Evolutionary conservation across 2,329 filamentous ascomycete species (phyloP).

Genomic region (Balansia obtecta): DNA sequence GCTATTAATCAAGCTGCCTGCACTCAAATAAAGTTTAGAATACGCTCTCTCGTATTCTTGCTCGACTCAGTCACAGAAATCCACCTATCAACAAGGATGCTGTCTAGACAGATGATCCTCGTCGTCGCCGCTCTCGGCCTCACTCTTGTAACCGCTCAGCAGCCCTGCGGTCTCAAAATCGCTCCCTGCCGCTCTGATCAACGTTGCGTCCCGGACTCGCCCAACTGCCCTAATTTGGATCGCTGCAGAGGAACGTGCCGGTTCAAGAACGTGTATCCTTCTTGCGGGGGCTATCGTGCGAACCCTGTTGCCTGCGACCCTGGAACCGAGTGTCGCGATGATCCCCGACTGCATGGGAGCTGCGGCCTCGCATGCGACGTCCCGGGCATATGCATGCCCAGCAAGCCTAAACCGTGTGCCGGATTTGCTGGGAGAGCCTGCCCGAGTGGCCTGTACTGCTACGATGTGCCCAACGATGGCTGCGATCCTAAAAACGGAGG

Average conservation of each 20-base stretch:
- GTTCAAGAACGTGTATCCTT: constrained; percentile 17
- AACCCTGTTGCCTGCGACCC: constrained; percentile 15
- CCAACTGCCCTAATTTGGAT: constrained; percentile 15
- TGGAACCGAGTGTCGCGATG: constrained; percentile 18
- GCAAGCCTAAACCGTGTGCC: constrained; percentile 11
- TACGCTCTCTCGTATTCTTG: too few species aligned
- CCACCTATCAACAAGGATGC: constrained; percentile 12
- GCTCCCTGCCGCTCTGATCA: constrained; percentile 16
- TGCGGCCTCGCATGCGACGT: constrained; percentile 24
- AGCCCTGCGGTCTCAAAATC: constrained; percentile 16
- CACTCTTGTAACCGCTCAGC: constrained; percentile 5
- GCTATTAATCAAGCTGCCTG: too few species aligned
- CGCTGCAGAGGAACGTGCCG: constrained; percentile 18
- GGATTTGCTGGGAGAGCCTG: constrained; percentile 17
- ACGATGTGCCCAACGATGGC: constrained; percentile 15
- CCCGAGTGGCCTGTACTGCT: constrained; percentile 16
- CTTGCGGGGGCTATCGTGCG: constrained; percentile 19
- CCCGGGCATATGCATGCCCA: constrained; percentile 21
- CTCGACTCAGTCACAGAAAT: too few species aligned
- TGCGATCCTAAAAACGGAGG: constrained; percentile 19
- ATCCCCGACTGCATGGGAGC: constrained; percentile 17
- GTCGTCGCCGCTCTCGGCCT: constrained; percentile 11
- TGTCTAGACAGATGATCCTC: constrained; percentile 13
- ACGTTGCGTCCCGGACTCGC: constrained; percentile 13
- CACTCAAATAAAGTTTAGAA: too few species aligned